phyloP scores from a whole-genome alignment of 345 rosid genomes.

The Passiflora organensis region DNA sequence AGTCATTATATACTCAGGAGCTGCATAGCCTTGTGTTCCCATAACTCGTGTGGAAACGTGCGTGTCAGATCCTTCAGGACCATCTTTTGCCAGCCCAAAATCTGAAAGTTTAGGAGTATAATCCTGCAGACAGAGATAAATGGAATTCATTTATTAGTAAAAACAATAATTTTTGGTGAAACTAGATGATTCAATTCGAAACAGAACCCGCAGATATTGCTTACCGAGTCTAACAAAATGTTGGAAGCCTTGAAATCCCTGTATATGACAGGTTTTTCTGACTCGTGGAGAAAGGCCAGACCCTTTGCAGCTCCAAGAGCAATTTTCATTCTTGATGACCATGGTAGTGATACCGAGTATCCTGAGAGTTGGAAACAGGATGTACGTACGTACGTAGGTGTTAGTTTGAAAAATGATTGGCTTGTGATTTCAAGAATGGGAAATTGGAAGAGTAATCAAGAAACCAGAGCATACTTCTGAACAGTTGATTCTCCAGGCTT shows the following conservation, averaged over 20 bases:
- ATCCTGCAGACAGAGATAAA: slow-evolving; percentile 42
- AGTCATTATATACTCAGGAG: slow-evolving; percentile 93
- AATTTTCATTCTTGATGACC: slow-evolving; percentile 90
- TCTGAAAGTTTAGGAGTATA: slow-evolving; percentile 77
- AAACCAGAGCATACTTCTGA: slow-evolving; percentile 53
- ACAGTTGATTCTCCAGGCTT: slow-evolving; percentile 85
- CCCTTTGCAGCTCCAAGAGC: slow-evolving; percentile 94
- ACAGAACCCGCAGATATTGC: background rate
- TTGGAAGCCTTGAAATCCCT: slow-evolving; percentile 90
- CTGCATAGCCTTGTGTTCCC: slow-evolving; percentile 97
- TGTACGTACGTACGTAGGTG: background rate
- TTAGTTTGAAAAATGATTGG: slow-evolving; percentile 2
- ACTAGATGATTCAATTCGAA: background rate
- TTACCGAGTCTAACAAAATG: slow-evolving; percentile 79
- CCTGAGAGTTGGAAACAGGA: slow-evolving; percentile 32
- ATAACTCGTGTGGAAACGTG: slow-evolving; percentile 87
- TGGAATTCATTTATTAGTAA: too few species aligned
- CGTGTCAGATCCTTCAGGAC: slow-evolving; percentile 92
- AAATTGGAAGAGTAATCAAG: background rate
- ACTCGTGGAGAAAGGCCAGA: slow-evolving; percentile 81
- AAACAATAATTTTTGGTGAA: too few species aligned
- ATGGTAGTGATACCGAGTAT: slow-evolving; percentile 67
- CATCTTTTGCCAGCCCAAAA: slow-evolving; percentile 88
- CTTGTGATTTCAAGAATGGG: too few species aligned
- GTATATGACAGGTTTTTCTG: slow-evolving; percentile 80